Evolutionary conservation across 768 basidiomycete species (phyloP).

Genomic region (Mycena pura): DNA sequence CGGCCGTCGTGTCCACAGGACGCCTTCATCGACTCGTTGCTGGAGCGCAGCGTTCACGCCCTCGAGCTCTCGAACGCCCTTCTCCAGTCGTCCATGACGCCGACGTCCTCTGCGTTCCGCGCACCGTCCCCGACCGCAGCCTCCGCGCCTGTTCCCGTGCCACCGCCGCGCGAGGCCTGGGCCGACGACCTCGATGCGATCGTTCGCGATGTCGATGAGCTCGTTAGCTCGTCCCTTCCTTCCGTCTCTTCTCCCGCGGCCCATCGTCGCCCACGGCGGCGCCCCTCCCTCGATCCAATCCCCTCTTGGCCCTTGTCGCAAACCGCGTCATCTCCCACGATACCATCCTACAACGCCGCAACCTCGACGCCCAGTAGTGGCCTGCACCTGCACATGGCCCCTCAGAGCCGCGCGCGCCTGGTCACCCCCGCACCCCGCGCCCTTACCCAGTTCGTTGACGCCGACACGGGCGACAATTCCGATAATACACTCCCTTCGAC

Average conservation of each 20-base stretch:
- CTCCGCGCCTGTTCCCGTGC: neutral
- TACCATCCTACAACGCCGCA: neutral
- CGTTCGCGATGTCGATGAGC: conserved; percentile 64
- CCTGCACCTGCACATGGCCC: conserved; percentile 56
- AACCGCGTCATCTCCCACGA: neutral
- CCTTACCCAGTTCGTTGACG: conserved; percentile 74
- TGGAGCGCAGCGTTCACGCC: conserved; percentile 84
- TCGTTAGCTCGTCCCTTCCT: conserved; percentile 38
- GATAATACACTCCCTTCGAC: conserved; percentile 72
- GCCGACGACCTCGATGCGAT: conserved; percentile 74
- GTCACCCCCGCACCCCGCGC: conserved; percentile 77
- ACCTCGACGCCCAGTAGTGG: conserved; percentile 40
- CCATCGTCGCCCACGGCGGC: conserved; percentile 4
- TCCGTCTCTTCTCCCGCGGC: conserved; percentile 15
- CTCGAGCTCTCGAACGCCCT: conserved; percentile 86
- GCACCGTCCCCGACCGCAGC: conserved; percentile 10
- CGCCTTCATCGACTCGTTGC: conserved; percentile 74
- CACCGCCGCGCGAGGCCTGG: conserved; percentile 48
- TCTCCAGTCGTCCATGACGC: conserved; percentile 78
- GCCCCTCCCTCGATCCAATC: conserved; percentile 16
- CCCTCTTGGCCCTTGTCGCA: neutral
- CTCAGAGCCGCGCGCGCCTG: conserved; percentile 58
- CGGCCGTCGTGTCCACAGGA: conserved; percentile 46
- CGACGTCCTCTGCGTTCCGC: conserved; percentile 52
- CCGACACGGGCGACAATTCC: conserved; percentile 52